A percentile compares a stretch with the other conserved stretches of the same genome.
Conservation (phyloP, 495 filamentous ascomycete species). For the Glarea lozoyensis region DNA sequence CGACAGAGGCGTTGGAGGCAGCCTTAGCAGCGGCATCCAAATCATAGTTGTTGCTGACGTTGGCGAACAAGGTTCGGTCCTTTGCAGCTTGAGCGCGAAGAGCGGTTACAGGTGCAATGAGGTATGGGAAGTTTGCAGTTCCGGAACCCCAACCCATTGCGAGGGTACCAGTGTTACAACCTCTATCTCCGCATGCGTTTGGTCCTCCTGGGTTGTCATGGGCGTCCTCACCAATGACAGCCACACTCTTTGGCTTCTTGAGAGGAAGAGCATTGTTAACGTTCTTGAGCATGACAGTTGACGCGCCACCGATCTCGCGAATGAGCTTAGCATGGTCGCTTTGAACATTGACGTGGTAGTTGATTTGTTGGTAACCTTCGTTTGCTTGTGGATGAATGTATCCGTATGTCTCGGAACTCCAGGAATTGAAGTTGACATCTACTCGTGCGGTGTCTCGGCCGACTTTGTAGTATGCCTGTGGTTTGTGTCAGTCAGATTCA, state of each 20-base stretch:
- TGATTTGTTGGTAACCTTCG: conserved; percentile 60
- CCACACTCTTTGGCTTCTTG: conserved; percentile 63
- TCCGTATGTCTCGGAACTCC: conserved; percentile 70
- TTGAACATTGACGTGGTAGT: conserved; percentile 78
- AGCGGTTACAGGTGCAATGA: conserved; percentile 79
- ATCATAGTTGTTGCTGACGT: conserved; percentile 69
- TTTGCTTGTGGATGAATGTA: conserved; percentile 52
- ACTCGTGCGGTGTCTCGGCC: conserved; percentile 39
- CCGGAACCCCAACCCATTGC: conserved; percentile 95
- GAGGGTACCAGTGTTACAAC: conserved; percentile 80
- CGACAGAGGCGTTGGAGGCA: conserved; percentile 58
- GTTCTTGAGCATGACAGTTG: conserved; percentile 88
- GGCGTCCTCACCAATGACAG: conserved; percentile 81
- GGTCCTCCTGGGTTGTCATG: conserved; percentile 69
- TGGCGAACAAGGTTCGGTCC: conserved; percentile 56
- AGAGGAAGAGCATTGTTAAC: conserved; percentile 62
- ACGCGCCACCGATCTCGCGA: conserved; percentile 63
- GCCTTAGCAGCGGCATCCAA: conserved; percentile 46
- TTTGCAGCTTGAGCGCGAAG: conserved; percentile 63
- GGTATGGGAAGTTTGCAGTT: conserved; percentile 82
- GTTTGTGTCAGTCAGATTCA: not conserved
- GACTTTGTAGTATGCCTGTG: conserved; percentile 67
- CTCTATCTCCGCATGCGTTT: conserved; percentile 74
- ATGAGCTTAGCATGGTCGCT: conserved; percentile 63
- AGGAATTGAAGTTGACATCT: conserved; percentile 80